These are phyloP conservation scores for Musa itinerans DNA, from an alignment of 176 grass and related monocot genomes.

Conservation along the genomic window DNA sequence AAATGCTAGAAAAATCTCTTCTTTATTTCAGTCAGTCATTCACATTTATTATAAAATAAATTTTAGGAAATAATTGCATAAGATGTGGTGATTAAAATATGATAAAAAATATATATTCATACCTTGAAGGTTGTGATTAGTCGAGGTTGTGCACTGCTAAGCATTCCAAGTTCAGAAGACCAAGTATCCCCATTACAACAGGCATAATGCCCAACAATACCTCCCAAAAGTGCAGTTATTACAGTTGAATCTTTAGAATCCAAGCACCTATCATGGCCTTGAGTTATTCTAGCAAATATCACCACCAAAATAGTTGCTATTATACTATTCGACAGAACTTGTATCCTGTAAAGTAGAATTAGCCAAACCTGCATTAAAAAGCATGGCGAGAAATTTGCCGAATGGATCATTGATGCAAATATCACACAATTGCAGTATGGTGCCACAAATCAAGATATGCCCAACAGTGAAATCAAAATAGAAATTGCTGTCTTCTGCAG, in stretches of 20 bases:
- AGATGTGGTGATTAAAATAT: background rate
- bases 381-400: background rate
- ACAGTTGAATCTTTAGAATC: slow-evolving; percentile 44
- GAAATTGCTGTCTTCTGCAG: background rate
- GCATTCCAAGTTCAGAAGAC: slow-evolving; percentile 90
- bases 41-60: too few species aligned
- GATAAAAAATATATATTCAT: slow-evolving; percentile 18
- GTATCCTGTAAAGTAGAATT: slow-evolving; percentile 46
- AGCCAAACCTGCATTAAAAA: slow-evolving; percentile 5
- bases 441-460: background rate
- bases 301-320: slow-evolving; percentile 56
- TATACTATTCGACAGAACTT: slow-evolving; percentile 77
- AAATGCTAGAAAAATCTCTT: too few species aligned
- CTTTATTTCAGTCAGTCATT: too few species aligned
- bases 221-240: slow-evolving; percentile 66
- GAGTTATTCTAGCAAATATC: slow-evolving; percentile 32
- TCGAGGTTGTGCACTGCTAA: slow-evolving; percentile 64
- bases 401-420: background rate
- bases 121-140: slow-evolving; percentile 89
- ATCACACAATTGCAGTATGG: background rate
- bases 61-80: background rate
- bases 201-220: slow-evolving; percentile 79
- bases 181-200: slow-evolving; percentile 97
- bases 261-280: slow-evolving; percentile 73
- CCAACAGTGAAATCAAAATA: background rate